Evolutionary conservation across 129 eudicot species (phyloP), one percentile per base, ranked within the genome.

Genomic region (Cynara cardunculus): DNA sequence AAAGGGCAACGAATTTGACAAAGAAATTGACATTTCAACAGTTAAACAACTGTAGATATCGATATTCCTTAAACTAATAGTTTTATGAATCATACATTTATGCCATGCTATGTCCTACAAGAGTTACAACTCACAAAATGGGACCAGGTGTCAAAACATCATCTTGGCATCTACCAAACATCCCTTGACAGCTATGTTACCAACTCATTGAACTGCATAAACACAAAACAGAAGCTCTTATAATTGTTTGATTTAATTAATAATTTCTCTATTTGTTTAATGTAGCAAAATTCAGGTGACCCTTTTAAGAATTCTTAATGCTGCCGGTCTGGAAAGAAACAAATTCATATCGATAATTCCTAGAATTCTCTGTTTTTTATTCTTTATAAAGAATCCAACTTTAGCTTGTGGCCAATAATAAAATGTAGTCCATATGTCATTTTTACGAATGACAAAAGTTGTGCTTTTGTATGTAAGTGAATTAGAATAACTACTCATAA

Each of bases 41-140:
- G 69, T 67, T 69, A 66, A 74, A 74, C 80, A 81, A 79, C 56
- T 31, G 35, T 28, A 18, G n/a, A 25, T 25, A 75, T 10, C 16
- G 61, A 30, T 44, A 8, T 31, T 67, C 80, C 69, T 81, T 46
- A 46, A 30, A 22, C 6, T 53, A 27, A 61, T 39, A 64, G 74
- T 64, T 25, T 62, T 73, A 64, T 13, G 56, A 73, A 64, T 53
- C 62, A 53, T 41, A 41, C 62, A 53, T 18, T 27, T 26, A 81
- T 72, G 78, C 26, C 26, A 72, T 62, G 32, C 7, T 35, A 64
- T 73, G 53, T 12, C 80, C 62, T 72, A 71, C 68, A 76, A 34
- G 78, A 74, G 39, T 79, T 76, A 82, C 87, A 88, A 80, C 85
- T 80, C 87, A 83, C 31, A 30, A 70, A 86, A 35, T 87, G 74